Conservation (phyloP, 2,329 filamentous ascomycete genomes). For the Aspergillus spinulosporus region DNA sequence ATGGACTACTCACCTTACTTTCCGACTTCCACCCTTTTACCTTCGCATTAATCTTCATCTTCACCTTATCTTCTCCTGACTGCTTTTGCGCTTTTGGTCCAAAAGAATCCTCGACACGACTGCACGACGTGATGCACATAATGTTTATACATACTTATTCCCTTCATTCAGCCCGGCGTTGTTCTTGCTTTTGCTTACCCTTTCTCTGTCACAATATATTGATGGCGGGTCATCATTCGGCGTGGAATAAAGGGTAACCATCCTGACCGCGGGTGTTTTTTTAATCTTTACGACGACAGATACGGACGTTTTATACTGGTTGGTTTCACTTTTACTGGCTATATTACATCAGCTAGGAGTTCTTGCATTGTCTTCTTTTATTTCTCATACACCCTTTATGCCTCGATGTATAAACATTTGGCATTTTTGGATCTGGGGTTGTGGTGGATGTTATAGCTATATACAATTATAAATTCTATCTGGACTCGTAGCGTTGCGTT, state of each 20-base stretch:
- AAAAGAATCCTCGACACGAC: conserved; percentile 32
- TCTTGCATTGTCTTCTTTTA: conserved; percentile 4
- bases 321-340: conserved; percentile 8
- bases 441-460: not conserved
- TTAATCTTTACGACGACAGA: conserved; percentile 17
- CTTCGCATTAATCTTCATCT: conserved; percentile 8
- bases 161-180: conserved; percentile 16
- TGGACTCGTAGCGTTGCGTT: conserved; percentile 1
- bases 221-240: conserved; percentile 2
- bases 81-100: conserved; percentile 20
- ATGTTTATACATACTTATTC: conserved; percentile 19
- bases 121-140: conserved; percentile 35
- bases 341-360: conserved; percentile 2
- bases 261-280: conserved; percentile 9
- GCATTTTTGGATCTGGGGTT: conserved; percentile 4
- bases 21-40: not conserved
- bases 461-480: conserved; percentile 13
- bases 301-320: conserved; percentile 18
- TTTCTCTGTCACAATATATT: conserved; percentile 4
- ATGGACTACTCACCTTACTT: conserved; percentile 10
- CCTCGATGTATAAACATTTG: conserved; percentile 19
- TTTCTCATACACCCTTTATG: conserved; percentile 13
- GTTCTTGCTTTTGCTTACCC: conserved; percentile 14
- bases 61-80: conserved; percentile 4
- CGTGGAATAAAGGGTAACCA: conserved; percentile 16